A percentile compares a stretch with the other conserved stretches of the same genome.
These are phyloP conservation scores for Colletotrichum magnum DNA, from an alignment of 2,329 filamentous ascomycete species.

Conservation along the genomic window DNA sequence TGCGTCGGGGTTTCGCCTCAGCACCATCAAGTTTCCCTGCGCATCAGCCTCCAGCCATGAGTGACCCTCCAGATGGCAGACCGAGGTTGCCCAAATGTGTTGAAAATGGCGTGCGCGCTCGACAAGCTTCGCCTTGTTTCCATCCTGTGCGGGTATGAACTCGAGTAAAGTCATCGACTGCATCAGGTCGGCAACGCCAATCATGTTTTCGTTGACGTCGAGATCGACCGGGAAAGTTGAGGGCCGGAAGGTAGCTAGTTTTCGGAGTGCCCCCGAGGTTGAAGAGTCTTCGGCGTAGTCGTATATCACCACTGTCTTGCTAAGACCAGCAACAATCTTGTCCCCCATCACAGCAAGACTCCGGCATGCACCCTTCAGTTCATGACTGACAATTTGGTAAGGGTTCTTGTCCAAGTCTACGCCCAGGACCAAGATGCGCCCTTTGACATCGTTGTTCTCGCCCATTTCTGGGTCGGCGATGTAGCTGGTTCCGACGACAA, in stretches of 20 bases:
- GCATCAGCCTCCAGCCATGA: slow-evolving; percentile 88
- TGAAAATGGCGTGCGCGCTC: slow-evolving; percentile 87
- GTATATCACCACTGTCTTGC: slow-evolving; percentile 83
- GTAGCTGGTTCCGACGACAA: slow-evolving; percentile 92
- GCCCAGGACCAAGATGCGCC: slow-evolving; percentile 88
- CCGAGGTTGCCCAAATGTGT: slow-evolving; percentile 84
- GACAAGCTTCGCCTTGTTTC: slow-evolving; percentile 72
- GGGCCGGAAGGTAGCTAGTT: slow-evolving; percentile 82
- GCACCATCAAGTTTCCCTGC: slow-evolving; percentile 87
- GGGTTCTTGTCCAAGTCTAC: slow-evolving; percentile 82
- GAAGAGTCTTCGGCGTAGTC: slow-evolving; percentile 69
- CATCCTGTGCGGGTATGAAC: slow-evolving; percentile 72
- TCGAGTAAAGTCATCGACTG: slow-evolving; percentile 88
- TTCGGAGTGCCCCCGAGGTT: slow-evolving; percentile 72
- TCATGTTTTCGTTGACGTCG: slow-evolving; percentile 78
- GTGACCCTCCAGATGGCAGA: slow-evolving; percentile 79
- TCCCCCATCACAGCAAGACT: slow-evolving; percentile 81
- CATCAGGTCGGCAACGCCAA: slow-evolving; percentile 93
- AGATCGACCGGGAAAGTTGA: slow-evolving; percentile 88
- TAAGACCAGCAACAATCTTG: slow-evolving; percentile 87
- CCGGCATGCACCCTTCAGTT: slow-evolving; percentile 84
- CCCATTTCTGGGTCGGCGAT: slow-evolving; percentile 72
- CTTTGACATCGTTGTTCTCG: slow-evolving; percentile 66
- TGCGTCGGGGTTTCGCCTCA: slow-evolving; percentile 80
- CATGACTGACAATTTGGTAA: slow-evolving; percentile 78